Percentiles rank a stretch among this genome's conserved stretches.
These are phyloP conservation scores for Polyrhizophydium stewartii DNA, from an alignment of 371 early-diverging fungal species.

Conservation along the genomic window DNA sequence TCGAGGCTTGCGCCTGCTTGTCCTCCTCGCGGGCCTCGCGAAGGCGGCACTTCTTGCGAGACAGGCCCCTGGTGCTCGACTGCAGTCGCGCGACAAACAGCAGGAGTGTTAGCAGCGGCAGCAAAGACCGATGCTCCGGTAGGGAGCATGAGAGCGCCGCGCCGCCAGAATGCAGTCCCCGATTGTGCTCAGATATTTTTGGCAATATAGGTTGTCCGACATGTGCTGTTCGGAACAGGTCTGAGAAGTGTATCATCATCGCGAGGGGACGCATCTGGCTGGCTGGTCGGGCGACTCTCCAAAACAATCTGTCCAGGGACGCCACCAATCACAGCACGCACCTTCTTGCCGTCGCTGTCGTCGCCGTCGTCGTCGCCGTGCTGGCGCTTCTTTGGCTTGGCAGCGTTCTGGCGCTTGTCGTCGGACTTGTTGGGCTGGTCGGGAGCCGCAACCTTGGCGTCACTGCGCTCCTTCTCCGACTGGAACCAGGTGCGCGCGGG, in stretches of 20 bases:
- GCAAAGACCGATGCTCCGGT: no score
- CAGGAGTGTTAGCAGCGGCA: no score
- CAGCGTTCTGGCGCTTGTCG: no score
- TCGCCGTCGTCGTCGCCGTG: not conserved
- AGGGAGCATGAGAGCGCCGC: not conserved
- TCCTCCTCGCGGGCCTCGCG: conserved; percentile 60
- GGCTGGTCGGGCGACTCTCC: no score
- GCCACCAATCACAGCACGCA: no score
- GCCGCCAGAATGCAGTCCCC: no score
- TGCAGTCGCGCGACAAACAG: no score
- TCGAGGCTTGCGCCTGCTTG: conserved; percentile 41
- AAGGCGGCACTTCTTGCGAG: conserved; percentile 59
- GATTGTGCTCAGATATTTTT: conserved; percentile 3
- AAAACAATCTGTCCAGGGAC: no score
- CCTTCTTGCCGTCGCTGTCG: no score
- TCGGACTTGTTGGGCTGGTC: not conserved
- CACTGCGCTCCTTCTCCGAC: conserved; percentile 37
- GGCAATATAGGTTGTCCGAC: conserved; percentile 31
- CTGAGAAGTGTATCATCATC: conserved; percentile 18
- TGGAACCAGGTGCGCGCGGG: conserved; percentile 96
- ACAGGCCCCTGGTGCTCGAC: conserved; percentile 66
- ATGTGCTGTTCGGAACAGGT: conserved; percentile 24
- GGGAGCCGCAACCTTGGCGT: conserved; percentile 11
- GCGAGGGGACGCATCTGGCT: no score
- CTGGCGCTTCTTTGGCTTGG: not conserved